A percentile compares a stretch with the other conserved stretches of the same genome.
Evolutionary conservation across 768 basidiomycete genomes (phyloP).

Genomic region (Mycena haematopus): DNA sequence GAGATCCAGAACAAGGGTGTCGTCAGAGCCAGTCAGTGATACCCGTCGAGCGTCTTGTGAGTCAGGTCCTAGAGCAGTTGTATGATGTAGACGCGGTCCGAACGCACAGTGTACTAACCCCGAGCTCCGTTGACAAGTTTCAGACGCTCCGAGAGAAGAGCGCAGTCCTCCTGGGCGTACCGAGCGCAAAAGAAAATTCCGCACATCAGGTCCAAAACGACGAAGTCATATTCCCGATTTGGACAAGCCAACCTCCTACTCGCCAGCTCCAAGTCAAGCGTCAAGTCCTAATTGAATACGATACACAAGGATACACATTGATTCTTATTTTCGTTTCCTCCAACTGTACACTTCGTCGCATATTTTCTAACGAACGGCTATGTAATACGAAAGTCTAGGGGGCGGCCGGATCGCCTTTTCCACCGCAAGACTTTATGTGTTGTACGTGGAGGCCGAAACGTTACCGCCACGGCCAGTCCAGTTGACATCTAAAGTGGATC

Average conservation of each 20-base stretch:
- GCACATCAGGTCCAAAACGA: slow-evolving; percentile 57
- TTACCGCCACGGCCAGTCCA: slow-evolving; percentile 99
- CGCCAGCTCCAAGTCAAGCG: too few relatives aligned
- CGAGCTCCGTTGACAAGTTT: slow-evolving; percentile 60
- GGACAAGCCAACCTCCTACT: not conserved
- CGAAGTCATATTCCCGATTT: slow-evolving; percentile 22
- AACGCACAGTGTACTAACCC: slow-evolving; percentile 47
- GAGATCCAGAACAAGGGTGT: slow-evolving; percentile 48
- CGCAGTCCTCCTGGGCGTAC: slow-evolving; percentile 31
- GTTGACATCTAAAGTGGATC: slow-evolving; percentile 75
- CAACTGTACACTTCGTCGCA: slow-evolving; percentile 22
- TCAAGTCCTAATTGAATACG: too few relatives aligned
- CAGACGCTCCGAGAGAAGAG: slow-evolving; percentile 41
- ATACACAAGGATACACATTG: not conserved
- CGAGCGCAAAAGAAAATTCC: slow-evolving; percentile 66
- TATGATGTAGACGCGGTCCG: slow-evolving; percentile 13
- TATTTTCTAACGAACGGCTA: slow-evolving; percentile 24
- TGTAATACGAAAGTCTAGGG: slow-evolving; percentile 19
- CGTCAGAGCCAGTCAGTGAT: slow-evolving; percentile 24
- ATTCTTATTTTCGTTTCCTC: slow-evolving; percentile 16
- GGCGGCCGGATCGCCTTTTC: slow-evolving; percentile 19
- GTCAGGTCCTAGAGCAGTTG: slow-evolving; percentile 63
- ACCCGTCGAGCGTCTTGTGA: slow-evolving; percentile 48
- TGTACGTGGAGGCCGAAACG: slow-evolving; percentile 90
- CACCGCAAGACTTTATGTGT: slow-evolving; percentile 42